Evolutionary conservation across 257 asterid species (phyloP).

Genomic region (Solanum clarkiae): DNA sequence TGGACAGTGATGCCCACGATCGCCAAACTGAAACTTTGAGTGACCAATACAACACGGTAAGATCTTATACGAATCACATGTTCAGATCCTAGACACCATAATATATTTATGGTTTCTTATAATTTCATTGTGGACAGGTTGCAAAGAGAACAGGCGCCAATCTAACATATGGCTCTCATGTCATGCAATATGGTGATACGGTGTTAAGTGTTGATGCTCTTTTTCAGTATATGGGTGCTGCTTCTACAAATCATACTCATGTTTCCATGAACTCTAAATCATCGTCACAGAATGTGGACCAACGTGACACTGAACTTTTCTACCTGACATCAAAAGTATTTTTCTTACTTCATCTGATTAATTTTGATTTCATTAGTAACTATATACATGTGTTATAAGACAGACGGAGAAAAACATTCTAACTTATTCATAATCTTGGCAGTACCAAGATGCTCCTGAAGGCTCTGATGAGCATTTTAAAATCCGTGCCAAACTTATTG

Average conservation of each 20-base stretch:
- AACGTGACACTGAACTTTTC: conserved; percentile 79
- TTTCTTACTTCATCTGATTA: neutral
- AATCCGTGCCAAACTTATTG: conserved; percentile 66
- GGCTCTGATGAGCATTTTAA: conserved; percentile 50
- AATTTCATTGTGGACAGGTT: conserved; percentile 23
- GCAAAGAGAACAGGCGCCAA: neutral
- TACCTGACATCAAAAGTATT: conserved; percentile 78
- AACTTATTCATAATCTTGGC: neutral
- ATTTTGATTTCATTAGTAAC: neutral
- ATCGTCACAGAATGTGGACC: conserved; percentile 51
- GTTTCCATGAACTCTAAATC: conserved; percentile 43
- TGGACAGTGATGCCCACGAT: neutral
- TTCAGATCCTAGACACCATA: neutral
- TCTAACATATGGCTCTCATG: neutral
- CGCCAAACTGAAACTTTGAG: neutral
- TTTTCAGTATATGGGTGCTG: neutral
- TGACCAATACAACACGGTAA: neutral
- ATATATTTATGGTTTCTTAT: neutral
- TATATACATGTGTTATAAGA: neutral
- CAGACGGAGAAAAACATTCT: neutral
- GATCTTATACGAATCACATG: neutral
- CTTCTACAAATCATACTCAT: neutral
- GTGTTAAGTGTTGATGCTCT: neutral
- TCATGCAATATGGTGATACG: conserved; percentile 6
- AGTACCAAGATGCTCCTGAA: conserved; percentile 58